Evolutionary conservation across 2,329 filamentous ascomycete species (phyloP).

Genomic region (Sarocladium brachiariae): DNA sequence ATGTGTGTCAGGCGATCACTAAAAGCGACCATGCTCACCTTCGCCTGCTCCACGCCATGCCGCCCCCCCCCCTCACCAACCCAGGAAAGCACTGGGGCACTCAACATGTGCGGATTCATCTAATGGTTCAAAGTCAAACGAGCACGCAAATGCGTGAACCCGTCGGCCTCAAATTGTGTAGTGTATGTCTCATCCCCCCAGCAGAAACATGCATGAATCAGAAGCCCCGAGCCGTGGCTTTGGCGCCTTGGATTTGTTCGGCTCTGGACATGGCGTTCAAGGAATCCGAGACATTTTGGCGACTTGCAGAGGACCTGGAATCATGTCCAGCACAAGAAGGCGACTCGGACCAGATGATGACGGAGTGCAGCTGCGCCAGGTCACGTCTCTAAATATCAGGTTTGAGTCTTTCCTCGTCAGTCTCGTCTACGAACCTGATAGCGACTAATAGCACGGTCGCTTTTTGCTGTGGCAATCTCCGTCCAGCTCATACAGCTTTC

Average conservation of each 20-base stretch:
- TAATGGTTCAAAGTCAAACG: slow-evolving; percentile 4
- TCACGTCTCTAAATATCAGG: not conserved
- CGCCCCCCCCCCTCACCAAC: not conserved
- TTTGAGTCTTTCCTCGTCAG: too few species aligned
- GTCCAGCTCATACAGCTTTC: too few species aligned
- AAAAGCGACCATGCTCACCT: too few species aligned
- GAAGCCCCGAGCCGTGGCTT: not conserved
- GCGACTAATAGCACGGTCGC: too few species aligned
- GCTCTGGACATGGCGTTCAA: not conserved
- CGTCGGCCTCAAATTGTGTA: not conserved
- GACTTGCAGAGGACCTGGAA: not conserved
- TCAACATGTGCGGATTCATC: not conserved
- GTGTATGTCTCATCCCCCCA: not conserved
- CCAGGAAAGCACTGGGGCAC: not conserved
- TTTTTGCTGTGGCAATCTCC: too few species aligned
- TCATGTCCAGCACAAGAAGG: not conserved
- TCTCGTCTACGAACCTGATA: too few species aligned
- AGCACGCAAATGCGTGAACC: not conserved
- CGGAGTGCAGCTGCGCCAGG: too few species aligned
- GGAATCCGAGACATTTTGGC: slow-evolving; percentile 1
- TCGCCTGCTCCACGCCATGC: too few species aligned
- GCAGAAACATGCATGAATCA: slow-evolving; percentile 6
- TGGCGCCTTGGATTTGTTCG: not conserved
- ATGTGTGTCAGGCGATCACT: too few species aligned
- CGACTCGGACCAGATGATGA: not conserved